Percentiles rank a stretch among this genome's conserved stretches.
Conservation (phyloP, 1,139 yeast species). For the Taphrina wiesneri region DNA sequence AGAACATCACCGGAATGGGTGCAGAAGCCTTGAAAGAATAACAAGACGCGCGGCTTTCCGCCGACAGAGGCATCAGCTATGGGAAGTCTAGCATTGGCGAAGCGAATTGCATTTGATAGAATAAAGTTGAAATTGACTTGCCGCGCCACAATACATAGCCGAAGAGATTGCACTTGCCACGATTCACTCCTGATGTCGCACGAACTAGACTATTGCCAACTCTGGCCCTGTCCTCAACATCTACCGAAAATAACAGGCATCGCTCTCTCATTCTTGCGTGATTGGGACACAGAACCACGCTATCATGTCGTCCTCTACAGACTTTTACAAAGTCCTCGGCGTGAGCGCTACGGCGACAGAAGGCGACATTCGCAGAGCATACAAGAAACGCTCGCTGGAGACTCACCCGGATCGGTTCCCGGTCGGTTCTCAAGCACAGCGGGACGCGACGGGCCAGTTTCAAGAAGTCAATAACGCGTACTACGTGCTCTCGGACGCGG, state of each 20-base stretch:
- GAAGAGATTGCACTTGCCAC: constrained; percentile 3
- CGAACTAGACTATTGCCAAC: too few species aligned
- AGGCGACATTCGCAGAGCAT: constrained; percentile 71
- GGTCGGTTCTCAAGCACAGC: constrained; percentile 35
- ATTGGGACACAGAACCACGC: too few species aligned
- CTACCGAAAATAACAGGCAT: too few species aligned
- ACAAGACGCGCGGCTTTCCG: not conserved
- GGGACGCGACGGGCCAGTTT: constrained; percentile 39
- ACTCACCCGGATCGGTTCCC: constrained; percentile 41
- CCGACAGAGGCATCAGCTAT: not conserved
- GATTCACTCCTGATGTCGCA: not conserved
- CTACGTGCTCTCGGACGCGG: constrained; percentile 38
- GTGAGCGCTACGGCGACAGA: constrained; percentile 62
- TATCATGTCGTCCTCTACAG: constrained; percentile 1
- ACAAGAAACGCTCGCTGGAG: constrained; percentile 49
- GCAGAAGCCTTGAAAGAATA: not conserved
- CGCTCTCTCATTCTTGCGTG: too few species aligned
- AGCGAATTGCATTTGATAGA: not conserved
- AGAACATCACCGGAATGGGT: constrained; percentile 32
- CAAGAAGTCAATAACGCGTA: constrained; percentile 41
- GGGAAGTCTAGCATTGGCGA: not conserved
- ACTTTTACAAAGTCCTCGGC: constrained; percentile 59
- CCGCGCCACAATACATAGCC: constrained; percentile 5
- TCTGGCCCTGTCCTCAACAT: too few species aligned
- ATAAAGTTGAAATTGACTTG: not conserved